Evolutionary conservation across 495 filamentous ascomycete species (phyloP).

Genomic region (Neurospora sp.): DNA sequence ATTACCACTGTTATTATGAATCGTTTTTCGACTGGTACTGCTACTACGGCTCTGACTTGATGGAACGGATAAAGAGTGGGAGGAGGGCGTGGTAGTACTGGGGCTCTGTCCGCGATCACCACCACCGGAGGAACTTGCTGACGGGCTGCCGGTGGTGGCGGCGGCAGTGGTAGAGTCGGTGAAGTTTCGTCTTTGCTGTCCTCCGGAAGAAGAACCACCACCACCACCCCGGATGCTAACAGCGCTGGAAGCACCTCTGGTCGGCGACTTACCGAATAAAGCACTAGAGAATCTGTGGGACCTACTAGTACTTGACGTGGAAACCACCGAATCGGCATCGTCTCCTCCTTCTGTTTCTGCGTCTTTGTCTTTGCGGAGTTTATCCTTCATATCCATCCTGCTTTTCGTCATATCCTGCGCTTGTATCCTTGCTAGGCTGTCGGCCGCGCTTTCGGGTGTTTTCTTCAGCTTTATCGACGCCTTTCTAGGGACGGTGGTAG

Average conservation of each 20-base stretch:
- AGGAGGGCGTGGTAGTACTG: background rate
- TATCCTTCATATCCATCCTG: background rate
- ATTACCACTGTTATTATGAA: background rate
- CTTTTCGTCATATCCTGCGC: background rate
- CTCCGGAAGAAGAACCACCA: background rate
- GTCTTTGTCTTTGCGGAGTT: background rate
- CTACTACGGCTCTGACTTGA: background rate
- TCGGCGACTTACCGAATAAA: conserved; percentile 5
- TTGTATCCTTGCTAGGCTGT: background rate
- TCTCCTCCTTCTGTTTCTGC: conserved; percentile 7
- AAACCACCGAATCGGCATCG: conserved; percentile 19
- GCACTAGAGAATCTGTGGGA: conserved; percentile 13
- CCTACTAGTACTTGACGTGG: conserved; percentile 15
- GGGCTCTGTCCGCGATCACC: background rate
- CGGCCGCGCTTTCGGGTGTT: background rate
- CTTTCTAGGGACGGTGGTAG: background rate
- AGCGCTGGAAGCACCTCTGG: conserved; percentile 1
- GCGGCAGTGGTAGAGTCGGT: conserved; percentile 4
- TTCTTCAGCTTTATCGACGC: background rate
- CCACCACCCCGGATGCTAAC: background rate
- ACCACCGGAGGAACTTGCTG: background rate
- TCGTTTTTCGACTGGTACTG: background rate
- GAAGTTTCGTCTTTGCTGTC: conserved; percentile 3
- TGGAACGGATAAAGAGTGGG: background rate
- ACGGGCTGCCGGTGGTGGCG: background rate